A percentile compares a stretch with the other conserved stretches of the same genome.
Conservation (phyloP, 1,284 basidiomycete genomes). For the Cystobasidiaceae sp. region DNA sequence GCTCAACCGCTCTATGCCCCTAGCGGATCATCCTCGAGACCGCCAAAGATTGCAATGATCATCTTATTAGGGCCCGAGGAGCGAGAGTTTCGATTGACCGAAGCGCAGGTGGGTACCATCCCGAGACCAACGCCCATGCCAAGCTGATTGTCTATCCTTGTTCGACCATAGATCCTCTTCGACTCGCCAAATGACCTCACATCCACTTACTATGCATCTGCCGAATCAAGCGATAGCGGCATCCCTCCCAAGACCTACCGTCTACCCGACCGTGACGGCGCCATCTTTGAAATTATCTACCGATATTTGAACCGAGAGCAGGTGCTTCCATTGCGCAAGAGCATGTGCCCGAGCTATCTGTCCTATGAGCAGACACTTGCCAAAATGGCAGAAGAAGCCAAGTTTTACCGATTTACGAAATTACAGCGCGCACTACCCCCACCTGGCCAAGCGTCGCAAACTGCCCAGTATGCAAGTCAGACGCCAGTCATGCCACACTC, state of each 20-base stretch:
- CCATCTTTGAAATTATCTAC: constrained; percentile 27
- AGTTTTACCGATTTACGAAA: constrained; percentile 25
- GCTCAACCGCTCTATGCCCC: neutral
- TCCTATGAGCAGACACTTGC: constrained; percentile 27
- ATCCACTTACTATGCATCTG: constrained; percentile 27
- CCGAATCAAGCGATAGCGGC: constrained; percentile 5
- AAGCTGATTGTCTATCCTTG: neutral
- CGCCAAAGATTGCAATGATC: constrained; percentile 19
- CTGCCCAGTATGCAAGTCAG: neutral
- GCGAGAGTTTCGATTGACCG: constrained; percentile 20
- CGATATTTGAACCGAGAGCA: constrained; percentile 25
- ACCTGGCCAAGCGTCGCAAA: neutral
- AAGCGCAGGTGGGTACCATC: constrained; percentile 14
- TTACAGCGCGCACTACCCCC: constrained; percentile 11
- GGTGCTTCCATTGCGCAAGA: constrained; percentile 19
- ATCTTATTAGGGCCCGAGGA: constrained; percentile 15
- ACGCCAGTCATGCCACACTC: neutral
- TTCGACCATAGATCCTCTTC: constrained; percentile 11
- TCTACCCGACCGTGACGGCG: constrained; percentile 21
- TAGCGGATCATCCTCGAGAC: neutral
- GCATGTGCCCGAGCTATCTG: constrained; percentile 15
- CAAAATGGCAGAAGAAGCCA: constrained; percentile 27
- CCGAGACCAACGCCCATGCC: no score
- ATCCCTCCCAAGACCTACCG: constrained; percentile 6
- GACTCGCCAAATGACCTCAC: constrained; percentile 26